Conservation (phyloP, 2,329 filamentous ascomycete species). For the Cladosporium oxysporum region DNA sequence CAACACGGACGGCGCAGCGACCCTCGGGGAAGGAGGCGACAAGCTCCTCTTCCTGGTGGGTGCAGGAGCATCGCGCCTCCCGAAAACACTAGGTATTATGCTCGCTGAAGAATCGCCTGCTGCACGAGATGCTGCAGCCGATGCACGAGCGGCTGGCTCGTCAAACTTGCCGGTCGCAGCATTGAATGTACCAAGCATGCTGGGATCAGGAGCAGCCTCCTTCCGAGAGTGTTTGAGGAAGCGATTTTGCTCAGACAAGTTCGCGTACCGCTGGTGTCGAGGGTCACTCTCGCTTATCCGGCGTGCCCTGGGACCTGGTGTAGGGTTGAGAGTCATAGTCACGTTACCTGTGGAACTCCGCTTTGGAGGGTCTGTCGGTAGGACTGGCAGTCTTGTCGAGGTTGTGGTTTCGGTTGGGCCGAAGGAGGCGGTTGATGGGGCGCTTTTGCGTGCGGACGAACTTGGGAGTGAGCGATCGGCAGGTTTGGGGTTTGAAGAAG, state of each 20-base stretch:
- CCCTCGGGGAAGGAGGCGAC: constrained; percentile 8
- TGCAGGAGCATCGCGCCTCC: constrained; percentile 21
- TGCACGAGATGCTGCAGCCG: not conserved
- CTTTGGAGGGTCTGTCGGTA: not conserved
- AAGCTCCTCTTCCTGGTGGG: constrained; percentile 16
- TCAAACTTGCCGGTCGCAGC: constrained; percentile 30
- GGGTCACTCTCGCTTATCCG: constrained; percentile 23
- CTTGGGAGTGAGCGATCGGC: not conserved
- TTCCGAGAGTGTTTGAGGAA: constrained; percentile 29
- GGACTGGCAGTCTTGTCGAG: not conserved
- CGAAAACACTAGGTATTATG: constrained; percentile 15
- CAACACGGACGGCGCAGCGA: not conserved
- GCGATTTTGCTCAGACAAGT: constrained; percentile 27
- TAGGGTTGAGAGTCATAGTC: not conserved
- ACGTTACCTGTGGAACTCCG: not conserved
- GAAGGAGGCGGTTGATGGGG: constrained; percentile 12
- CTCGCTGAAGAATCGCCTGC: not conserved
- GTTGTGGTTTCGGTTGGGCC: not conserved
- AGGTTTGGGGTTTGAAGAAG: not conserved
- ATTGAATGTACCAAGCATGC: constrained; percentile 32
- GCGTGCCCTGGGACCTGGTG: not conserved
- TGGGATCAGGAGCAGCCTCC: constrained; percentile 33
- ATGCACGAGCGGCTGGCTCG: not conserved
- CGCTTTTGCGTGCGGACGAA: constrained; percentile 24
- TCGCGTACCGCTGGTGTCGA: constrained; percentile 25